phyloP scores from a whole-genome alignment of 805 yeast species.

The Trichomonascus vanleenenianus region DNA sequence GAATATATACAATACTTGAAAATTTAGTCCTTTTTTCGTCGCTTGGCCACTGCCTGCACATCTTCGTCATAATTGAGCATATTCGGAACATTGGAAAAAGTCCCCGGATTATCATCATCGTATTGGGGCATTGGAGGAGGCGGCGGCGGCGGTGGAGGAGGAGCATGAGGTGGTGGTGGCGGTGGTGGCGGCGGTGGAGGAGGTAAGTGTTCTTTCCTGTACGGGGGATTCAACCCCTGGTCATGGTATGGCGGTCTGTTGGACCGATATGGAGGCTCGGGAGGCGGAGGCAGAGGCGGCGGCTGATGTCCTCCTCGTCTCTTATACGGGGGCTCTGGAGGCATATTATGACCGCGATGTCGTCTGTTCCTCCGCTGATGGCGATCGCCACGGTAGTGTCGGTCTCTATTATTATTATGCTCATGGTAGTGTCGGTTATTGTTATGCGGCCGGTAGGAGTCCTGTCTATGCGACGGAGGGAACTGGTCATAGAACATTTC shows the following conservation, averaged over 20 bases:
- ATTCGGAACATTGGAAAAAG: no score
- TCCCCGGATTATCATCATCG: no score
- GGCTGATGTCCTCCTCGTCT: neutral
- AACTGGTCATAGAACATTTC: neutral
- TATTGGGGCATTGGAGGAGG: slow-evolving; percentile 3
- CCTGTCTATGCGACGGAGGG: no score
- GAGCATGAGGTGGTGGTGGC: neutral
- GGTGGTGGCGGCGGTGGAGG: no score
- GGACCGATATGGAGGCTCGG: slow-evolving; percentile 1
- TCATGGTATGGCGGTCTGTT: neutral
- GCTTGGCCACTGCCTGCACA: neutral
- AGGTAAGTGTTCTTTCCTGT: no score
- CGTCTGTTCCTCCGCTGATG: neutral
- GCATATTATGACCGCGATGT: neutral
- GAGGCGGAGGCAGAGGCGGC: neutral
- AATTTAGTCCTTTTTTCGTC: no score
- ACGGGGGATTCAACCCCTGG: no score
- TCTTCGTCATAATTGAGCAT: slow-evolving; percentile 5
- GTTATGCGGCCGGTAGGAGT: neutral
- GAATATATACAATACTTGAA: no score
- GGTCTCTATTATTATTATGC: neutral
- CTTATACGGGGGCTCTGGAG: slow-evolving; percentile 7
- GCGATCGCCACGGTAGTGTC: neutral
- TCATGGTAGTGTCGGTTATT: slow-evolving; percentile 2
- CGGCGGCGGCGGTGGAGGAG: slow-evolving; percentile 5